These are phyloP conservation scores for Pisolithus microcarpus DNA, from an alignment of 768 basidiomycete genomes.

Conservation along the genomic window DNA sequence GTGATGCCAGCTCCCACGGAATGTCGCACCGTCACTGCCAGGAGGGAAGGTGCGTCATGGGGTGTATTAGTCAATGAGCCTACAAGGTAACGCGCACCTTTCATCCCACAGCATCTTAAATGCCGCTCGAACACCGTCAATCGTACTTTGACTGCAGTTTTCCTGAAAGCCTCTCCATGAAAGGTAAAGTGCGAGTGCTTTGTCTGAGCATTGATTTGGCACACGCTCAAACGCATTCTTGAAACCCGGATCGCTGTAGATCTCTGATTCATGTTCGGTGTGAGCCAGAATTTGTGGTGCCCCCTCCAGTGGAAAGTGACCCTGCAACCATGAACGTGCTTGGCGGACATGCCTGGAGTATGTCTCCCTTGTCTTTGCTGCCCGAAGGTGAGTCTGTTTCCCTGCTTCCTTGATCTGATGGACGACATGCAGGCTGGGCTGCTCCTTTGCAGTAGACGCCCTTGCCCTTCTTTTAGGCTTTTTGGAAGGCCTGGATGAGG, in stretches of 20 bases:
- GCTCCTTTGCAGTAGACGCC: neutral
- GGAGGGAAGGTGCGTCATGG: neutral
- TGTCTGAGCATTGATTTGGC: constrained; percentile 1
- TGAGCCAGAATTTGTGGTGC: neutral
- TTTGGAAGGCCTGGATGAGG: neutral
- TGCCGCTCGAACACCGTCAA: neutral
- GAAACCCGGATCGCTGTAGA: neutral
- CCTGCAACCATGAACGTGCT: neutral
- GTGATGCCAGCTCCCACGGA: constrained; percentile 20
- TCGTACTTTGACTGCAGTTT: neutral
- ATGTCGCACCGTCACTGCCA: constrained; percentile 17
- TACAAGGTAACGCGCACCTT: neutral
- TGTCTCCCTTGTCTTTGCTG: no score
- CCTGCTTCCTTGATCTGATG: neutral
- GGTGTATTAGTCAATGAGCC: no score
- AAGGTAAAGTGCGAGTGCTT: neutral
- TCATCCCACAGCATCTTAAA: constrained; percentile 1
- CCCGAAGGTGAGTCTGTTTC: neutral
- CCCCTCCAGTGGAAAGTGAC: neutral
- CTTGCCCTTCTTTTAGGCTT: neutral
- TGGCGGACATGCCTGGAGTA: neutral
- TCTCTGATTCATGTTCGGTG: neutral
- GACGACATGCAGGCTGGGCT: neutral
- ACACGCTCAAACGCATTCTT: neutral
- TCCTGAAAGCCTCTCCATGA: constrained; percentile 1